Evolutionary conservation across 2,329 filamentous ascomycete genomes (phyloP).

Genomic region (Berkeleyomyces rouxiae): DNA sequence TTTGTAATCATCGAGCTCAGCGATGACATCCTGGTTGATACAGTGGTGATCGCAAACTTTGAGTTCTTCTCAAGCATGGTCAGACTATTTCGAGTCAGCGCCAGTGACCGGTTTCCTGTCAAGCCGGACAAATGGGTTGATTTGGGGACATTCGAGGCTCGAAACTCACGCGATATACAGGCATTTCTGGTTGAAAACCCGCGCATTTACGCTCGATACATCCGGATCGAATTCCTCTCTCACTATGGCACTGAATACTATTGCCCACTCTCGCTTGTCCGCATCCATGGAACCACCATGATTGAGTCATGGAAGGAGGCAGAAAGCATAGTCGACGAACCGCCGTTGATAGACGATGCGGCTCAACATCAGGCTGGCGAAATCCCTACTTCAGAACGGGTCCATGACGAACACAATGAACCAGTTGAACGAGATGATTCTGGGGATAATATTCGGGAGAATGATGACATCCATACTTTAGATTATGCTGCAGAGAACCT

Average conservation of each 20-base stretch:
- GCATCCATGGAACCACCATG: constrained; percentile 92
- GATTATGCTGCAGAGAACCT: constrained; percentile 15
- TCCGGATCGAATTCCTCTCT: constrained; percentile 77
- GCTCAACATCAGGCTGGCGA: background rate
- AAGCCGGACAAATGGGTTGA: constrained; percentile 86
- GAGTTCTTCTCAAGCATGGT: constrained; percentile 99
- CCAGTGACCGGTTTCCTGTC: constrained; percentile 86
- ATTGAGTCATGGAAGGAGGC: constrained; percentile 83
- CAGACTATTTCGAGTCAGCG: constrained; percentile 74
- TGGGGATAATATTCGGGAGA: too few relatives aligned
- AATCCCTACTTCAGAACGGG: background rate
- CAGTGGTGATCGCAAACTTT: constrained; percentile 91
- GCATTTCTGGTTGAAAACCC: constrained; percentile 89
- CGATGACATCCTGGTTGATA: constrained; percentile 75
- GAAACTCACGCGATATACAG: constrained; percentile 86
- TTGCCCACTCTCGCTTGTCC: constrained; percentile 76
- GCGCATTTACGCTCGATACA: constrained; percentile 86
- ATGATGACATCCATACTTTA: background rate
- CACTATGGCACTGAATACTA: constrained; percentile 97
- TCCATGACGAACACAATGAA: background rate
- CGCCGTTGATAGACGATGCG: background rate
- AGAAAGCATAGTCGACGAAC: constrained; percentile 27
- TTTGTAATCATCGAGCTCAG: constrained; percentile 90
- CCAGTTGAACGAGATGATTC: too few relatives aligned
- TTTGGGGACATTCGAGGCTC: constrained; percentile 73